Conservation (phyloP, 2,329 filamentous ascomycete species). For the Stachybotrys chartarum region DNA sequence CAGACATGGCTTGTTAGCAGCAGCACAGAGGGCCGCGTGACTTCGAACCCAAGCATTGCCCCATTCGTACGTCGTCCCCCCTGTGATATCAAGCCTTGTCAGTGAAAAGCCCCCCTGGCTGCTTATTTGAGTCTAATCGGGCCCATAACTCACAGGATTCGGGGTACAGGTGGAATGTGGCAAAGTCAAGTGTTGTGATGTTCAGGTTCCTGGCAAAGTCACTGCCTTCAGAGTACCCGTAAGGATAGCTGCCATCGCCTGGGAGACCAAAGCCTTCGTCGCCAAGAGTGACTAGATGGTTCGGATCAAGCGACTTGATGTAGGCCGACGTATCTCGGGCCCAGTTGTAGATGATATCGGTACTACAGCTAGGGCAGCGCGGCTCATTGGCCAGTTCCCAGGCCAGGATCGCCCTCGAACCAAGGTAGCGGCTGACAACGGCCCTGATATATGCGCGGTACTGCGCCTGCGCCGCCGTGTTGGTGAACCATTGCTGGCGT, state of each 20-base stretch:
- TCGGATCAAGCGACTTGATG: constrained; percentile 54
- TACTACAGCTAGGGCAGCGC: constrained; percentile 39
- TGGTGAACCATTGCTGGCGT: constrained; percentile 50
- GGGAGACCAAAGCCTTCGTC: constrained; percentile 45
- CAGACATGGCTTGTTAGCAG: constrained; percentile 20
- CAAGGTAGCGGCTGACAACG: constrained; percentile 52
- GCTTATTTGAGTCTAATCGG: too few species aligned
- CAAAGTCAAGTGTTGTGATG: constrained; percentile 45
- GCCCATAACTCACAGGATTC: constrained; percentile 15
- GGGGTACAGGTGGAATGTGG: constrained; percentile 23
- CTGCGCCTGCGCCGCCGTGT: constrained; percentile 41
- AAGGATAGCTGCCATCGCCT: constrained; percentile 46
- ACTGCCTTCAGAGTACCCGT: constrained; percentile 39
- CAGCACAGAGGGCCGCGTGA: constrained; percentile 18
- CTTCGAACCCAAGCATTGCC: constrained; percentile 11
- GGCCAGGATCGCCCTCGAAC: constrained; percentile 53
- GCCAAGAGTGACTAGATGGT: constrained; percentile 58
- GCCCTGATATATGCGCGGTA: constrained; percentile 52
- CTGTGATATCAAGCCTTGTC: neutral
- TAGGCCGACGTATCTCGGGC: constrained; percentile 49
- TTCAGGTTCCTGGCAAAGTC: constrained; percentile 44
- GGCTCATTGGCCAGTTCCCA: constrained; percentile 62
- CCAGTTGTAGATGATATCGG: constrained; percentile 46
- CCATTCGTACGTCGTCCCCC: constrained; percentile 9
- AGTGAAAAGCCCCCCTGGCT: too few species aligned